Base-by-base conservation (phyloP, 2,329 filamentous ascomycete genomes). In the Xylaria sp. region DNA sequence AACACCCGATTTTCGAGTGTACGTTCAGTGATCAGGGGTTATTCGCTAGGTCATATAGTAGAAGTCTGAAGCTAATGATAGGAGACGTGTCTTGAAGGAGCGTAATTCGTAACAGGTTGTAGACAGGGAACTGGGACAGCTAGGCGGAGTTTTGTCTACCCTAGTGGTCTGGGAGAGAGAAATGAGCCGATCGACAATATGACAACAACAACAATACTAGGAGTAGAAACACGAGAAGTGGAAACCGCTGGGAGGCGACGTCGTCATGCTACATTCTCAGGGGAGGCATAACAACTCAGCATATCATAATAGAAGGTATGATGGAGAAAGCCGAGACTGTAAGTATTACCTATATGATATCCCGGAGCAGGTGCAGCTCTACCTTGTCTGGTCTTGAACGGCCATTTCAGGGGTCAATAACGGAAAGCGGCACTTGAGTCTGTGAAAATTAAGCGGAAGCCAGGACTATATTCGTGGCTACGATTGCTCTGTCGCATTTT, bases 1-100 rank as follows among this genome's bases (percentile, higher is more conserved):
- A 47, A 52, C 49, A 57, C 44, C 34, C 35, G 18, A 37, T 19
- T 55, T 30, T 16, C 10, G 23, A 47, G 46, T 52, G 5, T 30
- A 18, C 7, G 13, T 30, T 54, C 53, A 52, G 49, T 46, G 19
- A 53, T 46, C 49, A 19, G 49, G 16, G 4, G 6, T 54, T 54
- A 52, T 57, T 60, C 39, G 54, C 44, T 64, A 62, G 62, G 62
- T 48, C 16, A 42, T 59, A 58, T 18, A 55, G 46, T 9, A 51
- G 34, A 39, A 35, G 51, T 18, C 51, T 30, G 48, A 13, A 30
- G 34, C n/a, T 46, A 59, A 18, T 13, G 46, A 13, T 48, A 49
- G 18, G 54, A 58, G 19, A 42, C 10, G 30, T 53, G 6, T 49
- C 9, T 37, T 11, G 16, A 50, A 47, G 13, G 37, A 11, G n/a